A percentile compares a stretch with the other conserved stretches of the same genome.
Conservation (phyloP, 768 basidiomycete genomes). For the Termitomyces sp. region DNA sequence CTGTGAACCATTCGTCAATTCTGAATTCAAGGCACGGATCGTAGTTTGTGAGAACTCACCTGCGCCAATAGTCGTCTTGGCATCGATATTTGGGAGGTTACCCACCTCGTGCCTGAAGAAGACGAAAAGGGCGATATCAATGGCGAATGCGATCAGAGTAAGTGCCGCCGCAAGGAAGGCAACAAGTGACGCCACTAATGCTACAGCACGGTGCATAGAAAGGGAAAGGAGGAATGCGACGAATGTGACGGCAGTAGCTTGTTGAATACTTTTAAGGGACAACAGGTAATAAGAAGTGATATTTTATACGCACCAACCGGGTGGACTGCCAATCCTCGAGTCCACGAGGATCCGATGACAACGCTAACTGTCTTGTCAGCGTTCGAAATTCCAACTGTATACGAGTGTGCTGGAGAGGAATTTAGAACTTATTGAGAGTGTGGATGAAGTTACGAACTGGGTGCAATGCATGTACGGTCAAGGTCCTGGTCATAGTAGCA, state of each 20-base stretch:
- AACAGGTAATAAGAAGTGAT: background rate
- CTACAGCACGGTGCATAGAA: constrained; percentile 50
- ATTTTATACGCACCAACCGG: constrained; percentile 55
- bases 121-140: constrained; percentile 71
- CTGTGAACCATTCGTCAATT: constrained; percentile 25
- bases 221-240: constrained; percentile 61
- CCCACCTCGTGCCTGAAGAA: constrained; percentile 54
- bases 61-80: constrained; percentile 51
- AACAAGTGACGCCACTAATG: constrained; percentile 58
- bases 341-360: constrained; percentile 55
- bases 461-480: constrained; percentile 40
- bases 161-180: constrained; percentile 68
- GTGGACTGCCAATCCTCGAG: constrained; percentile 68
- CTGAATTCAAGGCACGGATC: background rate
- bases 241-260: constrained; percentile 52
- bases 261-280: background rate
- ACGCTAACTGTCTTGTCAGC: constrained; percentile 29
- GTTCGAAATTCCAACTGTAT: constrained; percentile 41
- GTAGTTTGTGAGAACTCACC: constrained; percentile 37
- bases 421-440: background rate
- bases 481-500: constrained; percentile 47
- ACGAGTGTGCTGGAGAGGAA: constrained; percentile 44
- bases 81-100: constrained; percentile 38
- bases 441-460: constrained; percentile 30
- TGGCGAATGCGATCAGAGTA: constrained; percentile 67